phyloP scores from a whole-genome alignment of 73 alveolate genomes.

The Effrenium voratum region DNA sequence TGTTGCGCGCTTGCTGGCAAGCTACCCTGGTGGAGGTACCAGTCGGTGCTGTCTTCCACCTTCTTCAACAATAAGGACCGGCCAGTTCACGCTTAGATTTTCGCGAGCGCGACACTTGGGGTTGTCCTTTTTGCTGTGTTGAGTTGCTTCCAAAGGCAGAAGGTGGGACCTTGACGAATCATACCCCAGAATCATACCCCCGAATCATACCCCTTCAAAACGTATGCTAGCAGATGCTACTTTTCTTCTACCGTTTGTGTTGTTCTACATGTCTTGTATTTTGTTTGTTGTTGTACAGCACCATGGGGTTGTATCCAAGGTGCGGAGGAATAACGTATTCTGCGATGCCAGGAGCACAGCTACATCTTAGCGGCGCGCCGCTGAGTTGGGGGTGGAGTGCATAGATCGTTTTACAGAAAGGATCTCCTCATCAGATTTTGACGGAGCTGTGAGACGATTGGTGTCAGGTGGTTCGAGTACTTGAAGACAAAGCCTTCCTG shows the following conservation, averaged over 20 bases:
- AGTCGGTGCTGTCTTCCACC: constrained; percentile 29
- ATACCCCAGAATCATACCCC: no score
- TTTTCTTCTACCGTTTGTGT: no score
- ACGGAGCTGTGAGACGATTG: background rate
- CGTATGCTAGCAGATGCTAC: no score
- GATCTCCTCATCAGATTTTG: background rate
- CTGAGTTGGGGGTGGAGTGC: background rate
- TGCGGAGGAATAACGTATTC: no score
- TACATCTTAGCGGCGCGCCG: constrained; percentile 6
- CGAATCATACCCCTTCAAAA: no score
- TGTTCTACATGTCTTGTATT: no score
- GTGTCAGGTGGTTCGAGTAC: constrained; percentile 60
- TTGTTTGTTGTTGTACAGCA: no score
- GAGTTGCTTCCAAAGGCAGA: no score
- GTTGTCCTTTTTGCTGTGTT: no score
- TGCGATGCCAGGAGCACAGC: background rate
- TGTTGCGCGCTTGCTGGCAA: background rate
- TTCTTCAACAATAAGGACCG: constrained; percentile 78
- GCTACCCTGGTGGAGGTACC: constrained; percentile 45
- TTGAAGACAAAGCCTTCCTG: constrained; percentile 89
- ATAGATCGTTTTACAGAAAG: background rate
- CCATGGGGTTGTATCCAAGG: no score
- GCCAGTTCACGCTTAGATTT: background rate
- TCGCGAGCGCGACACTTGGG: no score
- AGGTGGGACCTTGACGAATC: no score